Evolutionary conservation across 2,329 filamentous ascomycete genomes (phyloP).

Genomic region (Cladosporium sp.): DNA sequence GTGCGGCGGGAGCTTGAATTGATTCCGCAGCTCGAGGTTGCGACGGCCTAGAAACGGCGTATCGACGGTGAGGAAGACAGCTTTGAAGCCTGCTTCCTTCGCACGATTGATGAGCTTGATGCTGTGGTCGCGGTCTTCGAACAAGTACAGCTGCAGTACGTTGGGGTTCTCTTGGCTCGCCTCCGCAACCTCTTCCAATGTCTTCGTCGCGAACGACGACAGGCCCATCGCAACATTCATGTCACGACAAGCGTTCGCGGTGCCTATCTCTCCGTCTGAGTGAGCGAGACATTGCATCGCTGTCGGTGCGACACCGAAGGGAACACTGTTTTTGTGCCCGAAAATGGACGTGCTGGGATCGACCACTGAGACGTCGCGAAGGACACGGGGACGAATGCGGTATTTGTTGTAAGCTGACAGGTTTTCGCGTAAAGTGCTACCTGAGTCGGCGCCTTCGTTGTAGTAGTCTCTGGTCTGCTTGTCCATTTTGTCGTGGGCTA

Average conservation of each 20-base stretch:
- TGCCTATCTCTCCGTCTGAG: conserved; percentile 49
- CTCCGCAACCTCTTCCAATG: conserved; percentile 49
- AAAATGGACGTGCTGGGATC: conserved; percentile 45
- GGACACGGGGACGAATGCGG: conserved; percentile 38
- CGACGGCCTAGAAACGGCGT: conserved; percentile 52
- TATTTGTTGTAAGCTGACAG: conserved; percentile 48
- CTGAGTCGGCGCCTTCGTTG: conserved; percentile 36
- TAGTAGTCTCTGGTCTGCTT: conserved; percentile 38
- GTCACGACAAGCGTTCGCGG: conserved; percentile 45
- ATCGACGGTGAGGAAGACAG: conserved; percentile 55
- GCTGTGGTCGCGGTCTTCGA: conserved; percentile 51
- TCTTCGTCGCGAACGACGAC: conserved; percentile 46
- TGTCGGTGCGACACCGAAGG: conserved; percentile 52
- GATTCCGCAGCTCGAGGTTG: conserved; percentile 52
- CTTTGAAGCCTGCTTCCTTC: conserved; percentile 47
- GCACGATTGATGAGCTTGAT: conserved; percentile 35
- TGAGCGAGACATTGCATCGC: conserved; percentile 53
- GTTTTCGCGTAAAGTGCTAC: conserved; percentile 45
- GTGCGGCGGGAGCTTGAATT: conserved; percentile 41
- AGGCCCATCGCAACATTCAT: conserved; percentile 46
- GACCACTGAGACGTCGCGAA: conserved; percentile 37
- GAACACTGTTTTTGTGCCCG: conserved; percentile 42
- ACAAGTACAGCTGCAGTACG: conserved; percentile 53
- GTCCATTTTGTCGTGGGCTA: conserved; percentile 36
- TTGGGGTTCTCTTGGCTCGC: conserved; percentile 43